Evolutionary conservation across 306 rosid species (phyloP).

Genomic region (Gillenia trifoliata): DNA sequence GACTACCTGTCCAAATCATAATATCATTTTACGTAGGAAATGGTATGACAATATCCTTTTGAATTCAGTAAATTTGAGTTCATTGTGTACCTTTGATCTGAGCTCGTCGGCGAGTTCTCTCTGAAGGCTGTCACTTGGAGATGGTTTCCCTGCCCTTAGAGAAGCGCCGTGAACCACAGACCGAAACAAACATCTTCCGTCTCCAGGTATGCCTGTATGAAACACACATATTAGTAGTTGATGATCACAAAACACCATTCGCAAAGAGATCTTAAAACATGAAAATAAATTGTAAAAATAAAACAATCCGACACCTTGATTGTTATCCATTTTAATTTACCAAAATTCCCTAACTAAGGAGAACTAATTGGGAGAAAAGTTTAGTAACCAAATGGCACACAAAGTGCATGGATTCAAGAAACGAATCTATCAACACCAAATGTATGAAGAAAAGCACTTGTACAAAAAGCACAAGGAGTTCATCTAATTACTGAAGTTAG

Average conservation of each 20-base stretch:
- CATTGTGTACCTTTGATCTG: conserved; percentile 45
- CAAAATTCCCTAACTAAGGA: neutral
- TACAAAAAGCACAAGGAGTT: neutral
- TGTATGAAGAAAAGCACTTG: conserved; percentile 10
- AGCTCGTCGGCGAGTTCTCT: conserved; percentile 88
- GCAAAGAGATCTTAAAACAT: neutral
- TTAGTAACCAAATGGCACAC: neutral
- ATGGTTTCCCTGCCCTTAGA: conserved; percentile 54
- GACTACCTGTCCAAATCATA: conserved; percentile 51
- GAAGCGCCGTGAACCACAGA: conserved; percentile 69
- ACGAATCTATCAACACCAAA: neutral
- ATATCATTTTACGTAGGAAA: conserved; percentile 1
- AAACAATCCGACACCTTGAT: neutral
- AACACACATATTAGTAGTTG: neutral
- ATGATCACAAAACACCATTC: neutral
- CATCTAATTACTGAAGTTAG: neutral
- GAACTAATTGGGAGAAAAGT: neutral
- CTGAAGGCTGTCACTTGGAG: conserved; percentile 54
- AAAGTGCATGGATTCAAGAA: neutral
- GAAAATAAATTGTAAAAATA: neutral
- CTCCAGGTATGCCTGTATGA: conserved; percentile 64
- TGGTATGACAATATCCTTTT: neutral
- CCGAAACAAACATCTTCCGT: conserved; percentile 89
- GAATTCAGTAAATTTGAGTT: neutral
- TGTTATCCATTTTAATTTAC: neutral